A percentile compares a stretch with the other conserved stretches of the same genome.
phyloP scores from a whole-genome alignment of 2,329 filamentous ascomycete species.

The Fusarium sarcochroum region DNA sequence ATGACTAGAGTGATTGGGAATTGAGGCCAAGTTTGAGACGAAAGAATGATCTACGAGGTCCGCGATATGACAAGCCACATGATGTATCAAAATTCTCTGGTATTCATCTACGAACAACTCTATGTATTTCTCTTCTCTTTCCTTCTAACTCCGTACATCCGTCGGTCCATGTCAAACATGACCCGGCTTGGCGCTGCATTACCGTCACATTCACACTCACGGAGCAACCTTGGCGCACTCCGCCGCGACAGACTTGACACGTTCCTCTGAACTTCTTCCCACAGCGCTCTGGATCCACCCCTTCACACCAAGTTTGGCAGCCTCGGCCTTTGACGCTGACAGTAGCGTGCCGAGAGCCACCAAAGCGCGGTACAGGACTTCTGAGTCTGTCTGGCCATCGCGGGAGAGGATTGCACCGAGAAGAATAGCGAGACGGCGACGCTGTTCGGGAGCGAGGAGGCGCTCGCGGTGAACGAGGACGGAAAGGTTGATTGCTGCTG shows the following conservation, averaged over 20 bases:
- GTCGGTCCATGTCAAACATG: slow-evolving; percentile 9
- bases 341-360: slow-evolving; percentile 84
- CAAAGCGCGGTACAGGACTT: slow-evolving; percentile 85
- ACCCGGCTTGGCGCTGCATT: slow-evolving; percentile 30
- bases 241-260: slow-evolving; percentile 53
- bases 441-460: slow-evolving; percentile 53
- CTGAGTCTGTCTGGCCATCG: slow-evolving; percentile 77
- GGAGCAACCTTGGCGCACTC: slow-evolving; percentile 40
- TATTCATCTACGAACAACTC: slow-evolving; percentile 27
- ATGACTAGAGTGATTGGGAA: not conserved
- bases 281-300: slow-evolving; percentile 60
- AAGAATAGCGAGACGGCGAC: slow-evolving; percentile 68
- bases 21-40: not conserved
- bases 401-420: slow-evolving; percentile 72
- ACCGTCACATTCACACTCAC: slow-evolving; percentile 22
- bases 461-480: slow-evolving; percentile 73
- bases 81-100: slow-evolving; percentile 1
- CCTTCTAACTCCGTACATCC: slow-evolving; percentile 16
- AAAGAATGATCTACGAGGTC: not conserved
- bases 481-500: slow-evolving; percentile 86
- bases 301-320: slow-evolving; percentile 58
- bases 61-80: not conserved
- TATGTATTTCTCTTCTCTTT: slow-evolving; percentile 14
- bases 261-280: slow-evolving; percentile 62
- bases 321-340: slow-evolving; percentile 64